phyloP scores from a whole-genome alignment of 176 grass and related monocot species.

The Pontederia crassipes region DNA sequence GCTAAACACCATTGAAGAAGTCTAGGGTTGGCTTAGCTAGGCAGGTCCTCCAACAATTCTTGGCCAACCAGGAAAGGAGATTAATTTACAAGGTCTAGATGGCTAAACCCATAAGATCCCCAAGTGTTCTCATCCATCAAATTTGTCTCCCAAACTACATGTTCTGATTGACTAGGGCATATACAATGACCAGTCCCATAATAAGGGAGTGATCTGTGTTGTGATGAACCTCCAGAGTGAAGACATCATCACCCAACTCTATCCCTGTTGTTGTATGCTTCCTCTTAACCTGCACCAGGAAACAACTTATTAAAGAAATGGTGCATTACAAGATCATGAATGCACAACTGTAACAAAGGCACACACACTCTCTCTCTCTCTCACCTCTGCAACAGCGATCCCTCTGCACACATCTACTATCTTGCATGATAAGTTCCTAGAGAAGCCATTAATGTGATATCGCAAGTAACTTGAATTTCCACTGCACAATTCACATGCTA shows the following conservation, averaged over 20 bases:
- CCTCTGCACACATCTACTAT: conserved; percentile 1
- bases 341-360: neutral
- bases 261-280: conserved; percentile 15
- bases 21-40: too few relatives aligned
- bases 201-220: conserved; percentile 5
- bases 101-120: too few relatives aligned
- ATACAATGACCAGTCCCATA: conserved; percentile 10
- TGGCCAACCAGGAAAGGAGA: too few relatives aligned
- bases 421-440: conserved; percentile 8
- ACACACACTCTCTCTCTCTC: neutral
- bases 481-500: neutral
- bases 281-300: conserved; percentile 8
- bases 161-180: conserved; percentile 8
- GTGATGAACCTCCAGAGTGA: conserved; percentile 6
- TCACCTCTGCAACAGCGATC: conserved; percentile 8
- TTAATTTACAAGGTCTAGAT: too few relatives aligned
- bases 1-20: too few relatives aligned
- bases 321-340: neutral
- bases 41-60: too few relatives aligned
- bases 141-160: neutral
- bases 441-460: conserved; percentile 1
- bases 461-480: neutral
- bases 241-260: conserved; percentile 11
- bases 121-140: too few relatives aligned
- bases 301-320: neutral